phyloP scores from a whole-genome alignment of 1,284 basidiomycete species.

The Cystobasidiaceae sp. region DNA sequence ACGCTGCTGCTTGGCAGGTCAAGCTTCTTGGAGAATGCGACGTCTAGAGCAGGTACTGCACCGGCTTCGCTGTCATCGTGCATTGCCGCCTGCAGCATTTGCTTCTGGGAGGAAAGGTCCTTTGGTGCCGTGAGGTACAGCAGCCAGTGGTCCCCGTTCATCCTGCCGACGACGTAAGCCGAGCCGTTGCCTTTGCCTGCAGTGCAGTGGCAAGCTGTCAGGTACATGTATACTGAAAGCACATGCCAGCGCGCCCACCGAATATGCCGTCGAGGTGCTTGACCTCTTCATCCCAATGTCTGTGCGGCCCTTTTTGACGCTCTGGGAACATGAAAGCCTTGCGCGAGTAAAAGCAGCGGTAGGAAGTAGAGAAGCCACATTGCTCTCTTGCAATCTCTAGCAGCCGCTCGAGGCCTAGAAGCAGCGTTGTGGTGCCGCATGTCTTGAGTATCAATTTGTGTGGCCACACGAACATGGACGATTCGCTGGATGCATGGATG shows the following conservation, averaged over 20 bases:
- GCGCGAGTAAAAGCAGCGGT: conserved; percentile 91
- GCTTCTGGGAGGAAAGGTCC: conserved; percentile 39
- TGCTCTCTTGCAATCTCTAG: conserved; percentile 78
- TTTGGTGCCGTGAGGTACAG: conserved; percentile 77
- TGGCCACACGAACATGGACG: conserved; percentile 90
- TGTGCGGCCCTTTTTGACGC: conserved; percentile 85
- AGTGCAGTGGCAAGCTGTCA: no score
- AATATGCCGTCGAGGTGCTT: conserved; percentile 86
- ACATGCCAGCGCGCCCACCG: conserved; percentile 46
- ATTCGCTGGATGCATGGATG: conserved; percentile 75
- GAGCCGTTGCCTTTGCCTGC: conserved; percentile 60
- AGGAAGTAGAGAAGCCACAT: conserved; percentile 67
- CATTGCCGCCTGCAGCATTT: no score
- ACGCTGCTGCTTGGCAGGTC: conserved; percentile 35
- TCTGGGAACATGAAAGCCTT: conserved; percentile 99
- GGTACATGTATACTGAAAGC: background rate
- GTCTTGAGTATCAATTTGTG: conserved; percentile 98
- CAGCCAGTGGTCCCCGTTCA: conserved; percentile 98
- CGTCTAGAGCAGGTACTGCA: no score
- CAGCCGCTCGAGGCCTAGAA: conserved; percentile 86
- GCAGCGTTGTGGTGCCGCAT: conserved; percentile 95
- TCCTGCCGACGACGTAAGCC: conserved; percentile 94
- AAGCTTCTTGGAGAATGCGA: no score
- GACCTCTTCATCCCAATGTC: conserved; percentile 91
- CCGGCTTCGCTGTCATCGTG: no score